Base-by-base conservation (phyloP, 306 rosid species). In the Casuarina glauca region DNA sequence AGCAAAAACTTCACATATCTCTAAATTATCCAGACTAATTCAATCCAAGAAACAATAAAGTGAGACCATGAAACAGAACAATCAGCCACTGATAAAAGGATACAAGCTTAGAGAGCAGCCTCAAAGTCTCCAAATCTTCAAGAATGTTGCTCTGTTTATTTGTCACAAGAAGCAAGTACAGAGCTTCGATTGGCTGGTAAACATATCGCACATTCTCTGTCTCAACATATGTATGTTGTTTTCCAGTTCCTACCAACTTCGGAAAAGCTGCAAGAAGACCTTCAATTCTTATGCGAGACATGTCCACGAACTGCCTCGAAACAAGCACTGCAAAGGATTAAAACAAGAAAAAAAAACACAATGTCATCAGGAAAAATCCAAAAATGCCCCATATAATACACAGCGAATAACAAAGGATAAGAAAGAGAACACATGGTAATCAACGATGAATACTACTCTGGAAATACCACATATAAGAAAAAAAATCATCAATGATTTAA, bases 191-290 rank as follows among this genome's bases (percentile, higher is more conserved):
- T 58, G 99, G 99, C 87, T 95, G 99, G 85, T 90, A 95, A 84
- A 95, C 97, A 79, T 95, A 95, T 74, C 98, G 99, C 69, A 93
- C 97, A 80, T 93, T 95, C 78, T 95, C 99, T 1, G 99, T 93
- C 89, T 95, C 99, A 46, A 95, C 87, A 78, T 91, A 93, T 19
- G 99, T 93, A 77, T 95, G 99, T 41, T 95, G 99, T 78, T 95
- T 93, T 67, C 99, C 99, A 13, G 94, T 88, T 82, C 99, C 98
- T 10, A 95, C 87, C 89, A 95, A 82, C 90, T 95, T 95, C 43
- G 99, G 99, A 82, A 93, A 95, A 51, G 99, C 97, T 1, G 97
- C 97, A 78, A 95, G 94, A 80, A 95, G 99, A 55, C 99, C 98
- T 82, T 95, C 99, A 63, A 95, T 93, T 87, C 99, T 91, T 82